Evolutionary conservation across 441 rosid species (phyloP), one percentile per base, ranked within the genome.

Genomic region (Corymbia calophylla): DNA sequence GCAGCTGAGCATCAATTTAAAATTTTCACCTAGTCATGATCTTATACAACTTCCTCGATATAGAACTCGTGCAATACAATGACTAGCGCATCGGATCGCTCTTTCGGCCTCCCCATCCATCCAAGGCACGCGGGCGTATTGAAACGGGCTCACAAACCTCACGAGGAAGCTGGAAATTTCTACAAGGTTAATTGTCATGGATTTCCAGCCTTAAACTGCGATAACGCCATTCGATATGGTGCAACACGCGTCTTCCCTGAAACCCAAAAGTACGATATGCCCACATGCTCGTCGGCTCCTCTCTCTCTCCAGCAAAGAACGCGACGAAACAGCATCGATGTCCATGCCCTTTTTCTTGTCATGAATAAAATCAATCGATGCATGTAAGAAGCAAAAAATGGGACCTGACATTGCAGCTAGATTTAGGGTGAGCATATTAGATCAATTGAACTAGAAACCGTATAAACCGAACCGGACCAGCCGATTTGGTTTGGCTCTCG

Each of bases 391-490:
- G 39, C 0, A 6, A 39, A 7, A n/a, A n/a, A 25, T 25, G 25
- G n/a, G n/a, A 0, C n/a, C n/a, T 29, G 0, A 58, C 64, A 58
- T 0, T 58, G 0, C n/a, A 58, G 64, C 64, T 58, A 39, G 5
- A 39, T 39, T 39, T 39, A 4, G 44, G 6, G 44, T 4, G 44
- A 39, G 44, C 6, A 39, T 39, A 39, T 39, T 39, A 1, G 44
- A 39, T 6, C 44, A 6, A 39, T 39, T 39, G 5, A 39, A 39
- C 6, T 39, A 39, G 6, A 1, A 39, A 39, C 44, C 6, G 44
- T 39, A 39, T 5, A 39, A 1, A 39, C 6, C 6, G 6, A 1
- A 39, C 6, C 44, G 1, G 44, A 39, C 6, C 5, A 39, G 44
- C 6, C 0, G 6, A 39, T 39, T 39, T 39, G 44, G 44, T 39